These are phyloP conservation scores for Lachnellula subtilissima DNA, from an alignment of 2,329 filamentous ascomycete genomes.

Conservation along the genomic window DNA sequence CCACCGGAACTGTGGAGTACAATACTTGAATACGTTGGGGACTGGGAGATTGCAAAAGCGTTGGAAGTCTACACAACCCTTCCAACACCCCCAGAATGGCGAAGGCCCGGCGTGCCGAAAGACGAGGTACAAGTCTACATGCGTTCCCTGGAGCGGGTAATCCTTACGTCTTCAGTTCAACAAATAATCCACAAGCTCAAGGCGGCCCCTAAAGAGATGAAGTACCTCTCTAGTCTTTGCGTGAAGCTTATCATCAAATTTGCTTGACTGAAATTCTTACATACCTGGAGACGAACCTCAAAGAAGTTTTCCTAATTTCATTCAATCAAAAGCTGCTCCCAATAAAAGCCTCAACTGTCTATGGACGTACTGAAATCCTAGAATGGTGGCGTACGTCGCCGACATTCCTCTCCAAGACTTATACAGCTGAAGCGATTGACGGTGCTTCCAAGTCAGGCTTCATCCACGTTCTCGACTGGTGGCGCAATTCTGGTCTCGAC, in stretches of 20 bases:
- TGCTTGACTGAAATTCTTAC: slow-evolving; percentile 73
- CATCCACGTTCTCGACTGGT: slow-evolving; percentile 83
- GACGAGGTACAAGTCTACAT: slow-evolving; percentile 68
- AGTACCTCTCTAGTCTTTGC: slow-evolving; percentile 70
- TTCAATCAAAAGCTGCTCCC: slow-evolving; percentile 78
- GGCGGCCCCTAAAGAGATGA: slow-evolving; percentile 63
- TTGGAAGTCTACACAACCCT: slow-evolving; percentile 77
- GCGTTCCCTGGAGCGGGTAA: slow-evolving; percentile 78
- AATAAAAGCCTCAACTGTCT: slow-evolving; percentile 82
- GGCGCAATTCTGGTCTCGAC: slow-evolving; percentile 74
- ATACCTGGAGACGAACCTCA: slow-evolving; percentile 61
- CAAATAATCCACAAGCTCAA: slow-evolving; percentile 72
- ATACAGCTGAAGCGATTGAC: slow-evolving; percentile 71
- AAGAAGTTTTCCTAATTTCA: slow-evolving; percentile 79
- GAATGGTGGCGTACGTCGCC: slow-evolving; percentile 87
- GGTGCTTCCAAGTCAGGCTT: slow-evolving; percentile 83
- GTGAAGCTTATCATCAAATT: slow-evolving; percentile 92
- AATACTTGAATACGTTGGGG: slow-evolving; percentile 75
- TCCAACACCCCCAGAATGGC: slow-evolving; percentile 69
- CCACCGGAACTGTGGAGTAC: slow-evolving; percentile 88
- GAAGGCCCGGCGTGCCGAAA: slow-evolving; percentile 53
- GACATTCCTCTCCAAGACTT: slow-evolving; percentile 80
- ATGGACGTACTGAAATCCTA: slow-evolving; percentile 76
- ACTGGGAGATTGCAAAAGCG: slow-evolving; percentile 86
- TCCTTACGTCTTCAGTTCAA: slow-evolving; percentile 66